Evolutionary conservation across 345 rosid species (phyloP), one percentile per base, ranked within the genome.

Genomic region (Rhizophora apiculata): DNA sequence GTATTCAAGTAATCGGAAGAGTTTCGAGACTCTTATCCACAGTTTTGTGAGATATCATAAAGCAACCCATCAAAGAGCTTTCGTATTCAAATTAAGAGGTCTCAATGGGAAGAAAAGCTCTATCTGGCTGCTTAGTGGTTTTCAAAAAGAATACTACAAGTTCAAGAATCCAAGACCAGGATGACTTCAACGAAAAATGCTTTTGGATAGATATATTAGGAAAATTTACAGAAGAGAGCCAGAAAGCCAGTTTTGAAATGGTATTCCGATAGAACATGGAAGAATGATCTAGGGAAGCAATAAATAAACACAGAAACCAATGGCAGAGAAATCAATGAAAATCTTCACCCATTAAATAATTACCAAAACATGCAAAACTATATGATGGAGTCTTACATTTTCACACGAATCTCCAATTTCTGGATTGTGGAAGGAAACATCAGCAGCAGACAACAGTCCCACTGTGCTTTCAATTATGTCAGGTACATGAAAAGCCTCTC

Each of bases 391-490:
- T 60, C 98, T 87, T 87, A 90, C 99, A 79, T 86, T 78, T 84
- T 90, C 97, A 46, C 85, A 77, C 4, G 86, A 83, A 73, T 88
- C 87, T 70, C 85, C 88, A 36, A 82, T 76, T 63, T 86, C 85
- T 39, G 88, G 81, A 75, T 78, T 87, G 52, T 83, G 91, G 69
- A 87, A 82, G 55, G 96, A 83, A 32, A 90, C 95, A 68, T 90
- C 91, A 16, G 93, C 89, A 65, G 85, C 87, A 10, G 97, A 85
- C 76, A 96, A 80, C 53, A 92, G 75, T 69, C 97, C 96, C 1
- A 82, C 93, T 21, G 93, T 96, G 76, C 98, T 92, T 81, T 96
- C 99, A 22, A 95, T 90, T 63, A 92, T 88, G 64, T 95, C 98
- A 26, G 99, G 98, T 18, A 89, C 89, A 63, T 88, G 89, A 77